phyloP scores from a whole-genome alignment of 2,329 filamentous ascomycete genomes.

The Samsoniella hepiali region DNA sequence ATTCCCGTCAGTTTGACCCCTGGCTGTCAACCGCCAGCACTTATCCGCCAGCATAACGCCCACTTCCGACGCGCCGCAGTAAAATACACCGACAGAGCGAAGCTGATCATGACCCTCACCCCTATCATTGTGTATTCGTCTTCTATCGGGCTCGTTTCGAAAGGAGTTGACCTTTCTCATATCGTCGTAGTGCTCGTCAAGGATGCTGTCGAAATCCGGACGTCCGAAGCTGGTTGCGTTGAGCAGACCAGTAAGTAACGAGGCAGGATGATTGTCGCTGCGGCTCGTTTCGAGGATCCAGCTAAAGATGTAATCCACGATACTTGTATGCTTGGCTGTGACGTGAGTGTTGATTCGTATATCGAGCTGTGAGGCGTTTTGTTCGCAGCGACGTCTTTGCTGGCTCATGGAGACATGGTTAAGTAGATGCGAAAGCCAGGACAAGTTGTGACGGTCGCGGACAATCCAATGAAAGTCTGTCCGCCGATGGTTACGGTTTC shows the following conservation, averaged over 20 bases:
- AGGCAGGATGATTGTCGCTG: constrained; percentile 48
- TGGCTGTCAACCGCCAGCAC: constrained; percentile 47
- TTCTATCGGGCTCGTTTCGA: not conserved
- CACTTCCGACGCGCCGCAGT: constrained; percentile 54
- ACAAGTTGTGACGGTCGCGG: constrained; percentile 52
- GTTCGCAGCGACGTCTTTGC: constrained; percentile 36
- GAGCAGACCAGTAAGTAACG: constrained; percentile 51
- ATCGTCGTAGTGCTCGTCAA: constrained; percentile 53
- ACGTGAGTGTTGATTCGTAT: constrained; percentile 56
- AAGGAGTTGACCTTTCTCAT: constrained; percentile 35
- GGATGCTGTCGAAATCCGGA: constrained; percentile 50
- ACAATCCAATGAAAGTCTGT: constrained; percentile 62
- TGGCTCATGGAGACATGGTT: constrained; percentile 45
- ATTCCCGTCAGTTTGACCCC: constrained; percentile 48
- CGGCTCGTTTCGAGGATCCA: constrained; percentile 56
- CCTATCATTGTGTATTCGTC: not conserved
- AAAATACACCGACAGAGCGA: constrained; percentile 48
- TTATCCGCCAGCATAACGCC: constrained; percentile 54
- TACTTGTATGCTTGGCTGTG: constrained; percentile 51
- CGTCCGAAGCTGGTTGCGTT: constrained; percentile 53
- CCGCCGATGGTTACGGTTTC: constrained; percentile 41
- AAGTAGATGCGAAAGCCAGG: constrained; percentile 56
- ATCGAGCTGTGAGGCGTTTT: constrained; percentile 41
- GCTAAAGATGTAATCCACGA: constrained; percentile 53
- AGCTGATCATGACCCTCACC: not conserved